These are phyloP conservation scores for Xylariomycetidae sp. DNA, from an alignment of 2,329 filamentous ascomycete species.

Conservation along the genomic window DNA sequence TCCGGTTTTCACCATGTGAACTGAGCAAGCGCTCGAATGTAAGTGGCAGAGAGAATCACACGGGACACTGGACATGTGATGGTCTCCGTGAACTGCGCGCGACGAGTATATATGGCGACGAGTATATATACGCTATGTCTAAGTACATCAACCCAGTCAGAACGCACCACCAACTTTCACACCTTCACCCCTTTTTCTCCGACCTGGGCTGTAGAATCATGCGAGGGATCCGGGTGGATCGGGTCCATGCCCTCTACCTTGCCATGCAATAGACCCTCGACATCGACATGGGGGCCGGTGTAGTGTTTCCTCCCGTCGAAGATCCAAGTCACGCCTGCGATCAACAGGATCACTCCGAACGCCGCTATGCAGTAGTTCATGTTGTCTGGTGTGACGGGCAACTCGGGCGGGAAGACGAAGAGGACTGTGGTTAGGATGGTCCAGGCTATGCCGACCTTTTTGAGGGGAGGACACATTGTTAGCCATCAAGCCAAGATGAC, in stretches of 20 bases:
- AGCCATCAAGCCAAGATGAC: no score
- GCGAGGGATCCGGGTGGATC: slow-evolving; percentile 3
- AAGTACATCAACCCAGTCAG: no score
- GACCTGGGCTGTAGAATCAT: slow-evolving; percentile 4
- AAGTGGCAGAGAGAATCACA: no score
- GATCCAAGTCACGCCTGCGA: slow-evolving; percentile 40
- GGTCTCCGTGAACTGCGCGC: no score
- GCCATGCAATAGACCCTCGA: slow-evolving; percentile 18
- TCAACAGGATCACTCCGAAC: slow-evolving; percentile 42
- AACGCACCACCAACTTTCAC: no score
- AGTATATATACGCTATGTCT: no score
- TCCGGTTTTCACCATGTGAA: no score
- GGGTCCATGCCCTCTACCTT: slow-evolving; percentile 17
- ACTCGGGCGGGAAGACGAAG: slow-evolving; percentile 67
- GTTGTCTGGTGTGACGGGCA: slow-evolving; percentile 59
- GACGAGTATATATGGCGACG: no score
- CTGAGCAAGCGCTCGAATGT: no score
- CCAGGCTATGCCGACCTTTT: slow-evolving; percentile 55
- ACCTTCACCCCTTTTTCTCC: background rate
- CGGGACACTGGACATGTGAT: no score
- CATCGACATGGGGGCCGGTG: slow-evolving; percentile 30
- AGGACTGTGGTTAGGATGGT: slow-evolving; percentile 67
- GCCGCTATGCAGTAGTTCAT: slow-evolving; percentile 47
- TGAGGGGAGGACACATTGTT: no score
- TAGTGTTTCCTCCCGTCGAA: slow-evolving; percentile 47